These are phyloP conservation scores for Funneliformis caledonium DNA, from an alignment of 371 early-diverging fungal genomes.

Conservation along the genomic window DNA sequence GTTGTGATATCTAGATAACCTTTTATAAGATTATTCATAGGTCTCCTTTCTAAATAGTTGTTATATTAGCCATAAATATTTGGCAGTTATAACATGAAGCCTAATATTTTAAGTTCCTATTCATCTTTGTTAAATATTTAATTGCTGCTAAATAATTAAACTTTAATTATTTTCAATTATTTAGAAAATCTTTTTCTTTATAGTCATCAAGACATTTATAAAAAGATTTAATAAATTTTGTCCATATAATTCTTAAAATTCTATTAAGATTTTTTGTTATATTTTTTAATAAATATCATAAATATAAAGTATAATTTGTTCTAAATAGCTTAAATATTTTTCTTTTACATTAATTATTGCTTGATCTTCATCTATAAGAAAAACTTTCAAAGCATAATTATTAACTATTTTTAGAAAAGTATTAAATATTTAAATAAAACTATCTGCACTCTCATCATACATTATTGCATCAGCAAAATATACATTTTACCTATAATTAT, in stretches of 20 bases:
- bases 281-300: background rate
- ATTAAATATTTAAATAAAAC: background rate
- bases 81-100: background rate
- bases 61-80: background rate
- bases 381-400: background rate
- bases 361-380: background rate
- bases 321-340: too few species aligned
- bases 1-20: background rate
- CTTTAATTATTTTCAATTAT: background rate
- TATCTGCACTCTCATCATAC: background rate
- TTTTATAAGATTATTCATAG: conserved; percentile 2
- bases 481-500: too few species aligned
- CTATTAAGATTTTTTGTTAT: background rate
- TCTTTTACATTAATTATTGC: background rate
- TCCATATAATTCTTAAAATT: background rate
- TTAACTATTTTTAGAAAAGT: background rate
- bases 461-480: background rate
- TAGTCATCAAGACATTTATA: background rate
- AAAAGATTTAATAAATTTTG: background rate
- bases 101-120: too few species aligned
- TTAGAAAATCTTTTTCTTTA: background rate
- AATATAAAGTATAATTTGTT: background rate
- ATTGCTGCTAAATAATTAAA: background rate
- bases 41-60: too few species aligned
- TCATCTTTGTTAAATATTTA: background rate